Conservation (phyloP, 1,284 basidiomycete genomes). For the Gomphus bonarii region DNA sequence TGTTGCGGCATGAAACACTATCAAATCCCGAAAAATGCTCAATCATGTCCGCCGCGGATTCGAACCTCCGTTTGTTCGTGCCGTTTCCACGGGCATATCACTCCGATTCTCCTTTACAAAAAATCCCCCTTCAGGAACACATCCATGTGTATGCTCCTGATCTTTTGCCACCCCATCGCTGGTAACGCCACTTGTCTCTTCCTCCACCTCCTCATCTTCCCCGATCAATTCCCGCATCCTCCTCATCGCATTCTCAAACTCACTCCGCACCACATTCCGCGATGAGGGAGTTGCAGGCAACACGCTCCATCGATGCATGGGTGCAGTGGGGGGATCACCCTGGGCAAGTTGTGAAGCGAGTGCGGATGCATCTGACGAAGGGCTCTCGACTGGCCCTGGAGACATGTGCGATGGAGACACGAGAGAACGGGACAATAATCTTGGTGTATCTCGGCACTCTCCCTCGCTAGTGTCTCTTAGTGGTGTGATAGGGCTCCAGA, state of each 20-base stretch:
- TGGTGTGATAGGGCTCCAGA: not conserved
- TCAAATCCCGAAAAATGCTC: no score
- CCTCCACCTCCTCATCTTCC: not conserved
- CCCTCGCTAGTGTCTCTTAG: not conserved
- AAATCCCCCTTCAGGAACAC: not conserved
- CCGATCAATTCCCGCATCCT: constrained; percentile 1
- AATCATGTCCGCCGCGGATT: not conserved
- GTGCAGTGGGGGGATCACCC: not conserved
- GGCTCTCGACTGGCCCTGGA: not conserved
- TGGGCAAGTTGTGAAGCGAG: not conserved
- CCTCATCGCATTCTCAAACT: constrained; percentile 7
- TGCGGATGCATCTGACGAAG: not conserved
- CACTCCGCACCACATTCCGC: not conserved
- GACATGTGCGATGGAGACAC: not conserved
- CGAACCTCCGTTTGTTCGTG: not conserved
- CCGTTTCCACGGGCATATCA: not conserved
- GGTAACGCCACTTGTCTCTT: not conserved
- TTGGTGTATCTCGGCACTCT: not conserved
- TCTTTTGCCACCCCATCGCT: no score
- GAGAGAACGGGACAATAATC: not conserved
- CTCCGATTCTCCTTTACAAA: not conserved
- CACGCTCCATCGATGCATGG: not conserved
- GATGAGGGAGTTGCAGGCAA: not conserved
- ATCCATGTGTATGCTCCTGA: not conserved
- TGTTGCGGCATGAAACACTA: no score